Conservation (phyloP, 2,329 filamentous ascomycete species). For the Escovopsis weberi region DNA sequence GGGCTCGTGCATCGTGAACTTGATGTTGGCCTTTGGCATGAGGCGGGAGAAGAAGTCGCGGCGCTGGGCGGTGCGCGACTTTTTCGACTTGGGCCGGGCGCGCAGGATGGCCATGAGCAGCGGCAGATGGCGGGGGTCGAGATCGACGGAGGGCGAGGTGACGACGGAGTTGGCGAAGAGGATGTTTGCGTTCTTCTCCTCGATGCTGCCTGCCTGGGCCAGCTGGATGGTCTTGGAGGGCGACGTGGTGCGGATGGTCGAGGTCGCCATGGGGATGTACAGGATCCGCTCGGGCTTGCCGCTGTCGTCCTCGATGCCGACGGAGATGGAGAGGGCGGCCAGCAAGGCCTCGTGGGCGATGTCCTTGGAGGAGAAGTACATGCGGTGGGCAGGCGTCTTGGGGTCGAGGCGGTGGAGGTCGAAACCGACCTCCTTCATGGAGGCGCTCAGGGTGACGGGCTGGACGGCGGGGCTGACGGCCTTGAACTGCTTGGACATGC, state of each 20-base stretch:
- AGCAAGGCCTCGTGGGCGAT: slow-evolving; percentile 89
- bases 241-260: slow-evolving; percentile 82
- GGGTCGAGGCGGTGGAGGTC: slow-evolving; percentile 85
- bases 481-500: slow-evolving; percentile 54
- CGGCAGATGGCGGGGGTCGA: slow-evolving; percentile 84
- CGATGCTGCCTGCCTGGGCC: slow-evolving; percentile 52
- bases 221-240: slow-evolving; percentile 88
- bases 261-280: slow-evolving; percentile 95
- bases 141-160: slow-evolving; percentile 85
- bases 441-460: slow-evolving; percentile 71
- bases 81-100: slow-evolving; percentile 25
- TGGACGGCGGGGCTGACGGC: slow-evolving; percentile 45
- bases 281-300: slow-evolving; percentile 74
- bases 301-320: slow-evolving; percentile 82
- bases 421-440: slow-evolving; percentile 92
- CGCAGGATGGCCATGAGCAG: slow-evolving; percentile 65
- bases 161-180: slow-evolving; percentile 92
- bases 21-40: slow-evolving; percentile 84
- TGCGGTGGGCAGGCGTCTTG: slow-evolving; percentile 85
- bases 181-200: slow-evolving; percentile 89
- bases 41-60: slow-evolving; percentile 75
- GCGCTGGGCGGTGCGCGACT: slow-evolving; percentile 28
- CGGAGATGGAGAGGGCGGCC: slow-evolving; percentile 80
- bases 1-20: slow-evolving; percentile 92
- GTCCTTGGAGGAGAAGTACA: slow-evolving; percentile 92